Conservation (phyloP, 345 rosid species). For the Pugionium dolabratum region DNA sequence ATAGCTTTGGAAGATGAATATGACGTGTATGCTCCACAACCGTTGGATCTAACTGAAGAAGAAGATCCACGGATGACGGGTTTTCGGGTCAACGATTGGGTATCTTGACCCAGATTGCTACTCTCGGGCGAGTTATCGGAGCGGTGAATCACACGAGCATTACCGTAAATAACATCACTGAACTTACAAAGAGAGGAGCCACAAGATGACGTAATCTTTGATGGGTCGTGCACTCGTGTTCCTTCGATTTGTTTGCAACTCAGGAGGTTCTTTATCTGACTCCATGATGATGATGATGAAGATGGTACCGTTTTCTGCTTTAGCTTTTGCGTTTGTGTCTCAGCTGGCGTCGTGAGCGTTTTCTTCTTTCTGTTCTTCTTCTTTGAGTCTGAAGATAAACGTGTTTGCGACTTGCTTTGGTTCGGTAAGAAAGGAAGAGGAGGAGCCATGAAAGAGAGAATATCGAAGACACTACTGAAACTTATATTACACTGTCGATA, state of each 20-base stretch:
- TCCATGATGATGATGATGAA: slow-evolving; percentile 63
- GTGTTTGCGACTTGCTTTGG: slow-evolving; percentile 37
- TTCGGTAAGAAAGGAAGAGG: slow-evolving; percentile 59
- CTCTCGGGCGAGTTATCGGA: slow-evolving; percentile 61
- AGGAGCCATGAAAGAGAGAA: slow-evolving; percentile 57
- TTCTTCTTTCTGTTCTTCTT: slow-evolving; percentile 36
- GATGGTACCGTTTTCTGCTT: slow-evolving; percentile 43
- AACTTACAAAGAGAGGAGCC: slow-evolving; percentile 36
- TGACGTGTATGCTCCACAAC: slow-evolving; percentile 38
- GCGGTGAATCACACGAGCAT: slow-evolving; percentile 39
- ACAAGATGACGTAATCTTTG: slow-evolving; percentile 49
- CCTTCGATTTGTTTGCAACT: slow-evolving; percentile 84
- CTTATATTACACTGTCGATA: slow-evolving; percentile 18
- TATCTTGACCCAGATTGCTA: slow-evolving; percentile 68
- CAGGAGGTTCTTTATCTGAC: slow-evolving; percentile 84
- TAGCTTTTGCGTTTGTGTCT: slow-evolving; percentile 38
- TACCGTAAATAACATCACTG: slow-evolving; percentile 38
- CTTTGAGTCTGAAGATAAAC: slow-evolving; percentile 33
- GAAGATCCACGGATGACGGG: slow-evolving; percentile 36
- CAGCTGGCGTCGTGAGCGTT: slow-evolving; percentile 23
- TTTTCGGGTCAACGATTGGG: slow-evolving; percentile 58
- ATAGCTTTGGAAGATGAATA: slow-evolving; percentile 40
- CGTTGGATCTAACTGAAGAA: slow-evolving; percentile 36
- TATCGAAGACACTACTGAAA: slow-evolving; percentile 4
- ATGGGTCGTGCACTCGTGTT: slow-evolving; percentile 69